Evolutionary conservation across 2,329 filamentous ascomycete genomes (phyloP).

Genomic region (Neonectria magnoliae): DNA sequence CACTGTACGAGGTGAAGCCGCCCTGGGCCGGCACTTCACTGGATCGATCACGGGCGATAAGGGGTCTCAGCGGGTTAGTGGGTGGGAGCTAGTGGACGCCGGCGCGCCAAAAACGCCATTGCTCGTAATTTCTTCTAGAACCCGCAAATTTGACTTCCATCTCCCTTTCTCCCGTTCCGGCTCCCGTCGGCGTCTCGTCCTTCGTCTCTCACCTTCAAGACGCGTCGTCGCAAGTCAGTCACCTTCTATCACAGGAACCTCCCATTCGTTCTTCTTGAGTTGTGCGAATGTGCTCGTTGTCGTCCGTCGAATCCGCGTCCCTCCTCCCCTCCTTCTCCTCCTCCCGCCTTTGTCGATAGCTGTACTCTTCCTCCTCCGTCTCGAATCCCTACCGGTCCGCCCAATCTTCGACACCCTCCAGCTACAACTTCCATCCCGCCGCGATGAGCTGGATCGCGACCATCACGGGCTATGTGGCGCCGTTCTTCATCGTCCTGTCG

Average conservation of each 20-base stretch:
- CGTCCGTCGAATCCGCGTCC: neutral
- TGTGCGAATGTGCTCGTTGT: constrained; percentile 6
- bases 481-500: constrained; percentile 71
- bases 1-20: neutral
- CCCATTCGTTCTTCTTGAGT: neutral
- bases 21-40: neutral
- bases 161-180: constrained; percentile 13
- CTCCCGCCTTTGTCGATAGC: constrained; percentile 6
- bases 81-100: neutral
- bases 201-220: neutral
- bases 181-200: constrained; percentile 1
- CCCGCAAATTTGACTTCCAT: constrained; percentile 23
- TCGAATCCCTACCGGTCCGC: constrained; percentile 19
- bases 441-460: constrained; percentile 38
- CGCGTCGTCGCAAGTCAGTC: neutral
- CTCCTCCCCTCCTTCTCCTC: neutral
- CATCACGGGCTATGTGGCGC: constrained; percentile 65
- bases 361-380: neutral
- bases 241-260: neutral
- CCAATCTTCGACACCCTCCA: constrained; percentile 45
- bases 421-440: constrained; percentile 69
- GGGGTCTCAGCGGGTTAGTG: neutral
- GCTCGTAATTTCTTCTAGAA: constrained; percentile 22
- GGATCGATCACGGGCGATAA: neutral
- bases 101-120: constrained; percentile 13